phyloP scores from a whole-genome alignment of 139 green algal genomes.

The Eudorina sp. region DNA sequence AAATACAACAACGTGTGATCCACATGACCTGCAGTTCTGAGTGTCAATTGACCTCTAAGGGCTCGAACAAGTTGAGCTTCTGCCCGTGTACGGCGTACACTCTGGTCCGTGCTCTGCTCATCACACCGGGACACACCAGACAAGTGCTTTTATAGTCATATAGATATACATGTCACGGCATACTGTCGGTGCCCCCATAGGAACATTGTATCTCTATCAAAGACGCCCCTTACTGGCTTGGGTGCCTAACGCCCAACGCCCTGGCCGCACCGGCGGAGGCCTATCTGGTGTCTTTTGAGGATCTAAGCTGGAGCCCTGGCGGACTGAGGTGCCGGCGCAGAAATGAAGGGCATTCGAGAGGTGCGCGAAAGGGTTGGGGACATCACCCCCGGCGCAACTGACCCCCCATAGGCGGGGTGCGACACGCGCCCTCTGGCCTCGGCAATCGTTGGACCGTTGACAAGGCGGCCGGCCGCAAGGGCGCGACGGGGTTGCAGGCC shows the following conservation, averaged over 20 bases:
- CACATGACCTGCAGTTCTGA: too few relatives aligned
- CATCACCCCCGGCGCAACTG: background rate
- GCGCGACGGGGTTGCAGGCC: background rate
- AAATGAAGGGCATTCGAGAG: conserved; percentile 42
- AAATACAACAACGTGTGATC: too few relatives aligned
- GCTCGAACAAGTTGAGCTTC: too few relatives aligned
- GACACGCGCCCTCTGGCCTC: background rate
- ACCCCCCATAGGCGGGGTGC: background rate
- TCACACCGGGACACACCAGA: too few relatives aligned
- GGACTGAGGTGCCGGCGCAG: background rate
- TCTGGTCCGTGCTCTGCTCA: too few relatives aligned
- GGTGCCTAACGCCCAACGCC: background rate
- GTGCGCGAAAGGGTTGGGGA: conserved; percentile 27
- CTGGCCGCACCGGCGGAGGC: background rate
- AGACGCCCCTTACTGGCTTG: background rate
- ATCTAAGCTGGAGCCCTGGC: conserved; percentile 1
- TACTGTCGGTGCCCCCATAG: background rate
- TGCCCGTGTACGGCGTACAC: too few relatives aligned
- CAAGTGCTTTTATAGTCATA: conserved; percentile 4
- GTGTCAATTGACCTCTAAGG: too few relatives aligned
- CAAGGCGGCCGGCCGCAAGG: background rate
- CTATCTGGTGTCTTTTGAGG: background rate
- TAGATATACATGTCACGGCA: background rate
- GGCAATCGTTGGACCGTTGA: background rate
- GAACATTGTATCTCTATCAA: background rate